Conservation (phyloP, 805 yeast genomes). For the Pichia phayaonensis region DNA sequence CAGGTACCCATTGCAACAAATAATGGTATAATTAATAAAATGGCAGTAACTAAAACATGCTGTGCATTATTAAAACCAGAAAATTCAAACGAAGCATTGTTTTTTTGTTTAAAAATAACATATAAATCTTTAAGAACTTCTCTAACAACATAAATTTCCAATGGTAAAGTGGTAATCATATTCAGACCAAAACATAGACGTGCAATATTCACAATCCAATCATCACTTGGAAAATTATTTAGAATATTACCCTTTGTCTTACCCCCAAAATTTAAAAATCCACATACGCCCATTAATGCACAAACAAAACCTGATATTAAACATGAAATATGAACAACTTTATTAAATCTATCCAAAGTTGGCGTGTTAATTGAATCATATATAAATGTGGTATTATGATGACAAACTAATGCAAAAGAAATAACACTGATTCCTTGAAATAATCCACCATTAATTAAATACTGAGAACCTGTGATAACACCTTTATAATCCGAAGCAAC, state of each 20-base stretch:
- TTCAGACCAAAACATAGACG: constrained; percentile 86
- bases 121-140: constrained; percentile 72
- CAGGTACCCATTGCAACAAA: constrained; percentile 71
- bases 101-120: constrained; percentile 20
- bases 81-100: constrained; percentile 12
- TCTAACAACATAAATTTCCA: constrained; percentile 84
- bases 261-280: constrained; percentile 67
- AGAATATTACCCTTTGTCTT: constrained; percentile 80
- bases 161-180: constrained; percentile 87
- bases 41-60: constrained; percentile 60
- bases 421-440: constrained; percentile 93
- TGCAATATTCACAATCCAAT: constrained; percentile 73
- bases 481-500: constrained; percentile 43
- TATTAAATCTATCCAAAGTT: constrained; percentile 65
- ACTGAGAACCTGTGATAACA: constrained; percentile 33
- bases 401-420: constrained; percentile 92
- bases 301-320: constrained; percentile 75
- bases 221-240: constrained; percentile 77
- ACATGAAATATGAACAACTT: constrained; percentile 78
- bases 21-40: constrained; percentile 64
- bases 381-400: constrained; percentile 86
- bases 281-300: constrained; percentile 68
- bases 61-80: constrained; percentile 31
- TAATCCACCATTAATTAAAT: constrained; percentile 53
- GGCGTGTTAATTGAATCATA: constrained; percentile 77